Evolutionary conservation across 2,329 filamentous ascomycete genomes (phyloP), one percentile per base, ranked within the genome.

Genomic region (Epichloe gansuensis): DNA sequence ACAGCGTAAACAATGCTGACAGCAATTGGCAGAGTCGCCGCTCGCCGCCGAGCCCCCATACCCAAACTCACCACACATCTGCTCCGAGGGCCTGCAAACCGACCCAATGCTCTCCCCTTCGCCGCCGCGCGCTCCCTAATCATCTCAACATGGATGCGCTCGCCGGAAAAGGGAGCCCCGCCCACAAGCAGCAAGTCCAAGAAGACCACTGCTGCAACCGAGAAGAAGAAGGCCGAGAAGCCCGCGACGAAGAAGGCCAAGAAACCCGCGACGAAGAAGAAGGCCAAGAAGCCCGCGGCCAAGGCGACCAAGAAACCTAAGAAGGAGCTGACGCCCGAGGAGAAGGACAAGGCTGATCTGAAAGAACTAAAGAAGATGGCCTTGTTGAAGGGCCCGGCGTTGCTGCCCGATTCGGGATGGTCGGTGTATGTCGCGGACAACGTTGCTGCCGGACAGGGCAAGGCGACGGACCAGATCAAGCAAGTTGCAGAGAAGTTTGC

Each of bases 241-340:
- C 74, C 27, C 70, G 76, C 58, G 74, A 55, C 27, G 50, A 61
- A 34, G 54, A 60, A 61, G 60, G 52, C 54, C 31, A 64, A 62
- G 61, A 58, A 60, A 57, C 31, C 47, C 66, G 65, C 21, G 63
- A 68, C 39, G 63, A 62, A 21, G 69, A 64, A 51, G 74, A 71
- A 45, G 81, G 39, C n/a, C 15, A 48, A 79, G 79, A 70, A 79
- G 60, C 74, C 72, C 15, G 74, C 74, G n/a, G 68, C 67, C 34
- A 82, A 81, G 67, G 81, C 79, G 62, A 63, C 69, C 6, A 84
- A 51, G 46, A 55, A 54, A n/a, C 21, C 44, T n/a, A 51, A 47
- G 48, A 71, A 67, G 67, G 54, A 40, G 25, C 50, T 66, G 53
- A 67, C 65, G 31, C 66, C 67, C 1, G 71, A 74, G 63, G 57